phyloP scores from a whole-genome alignment of 371 early-diverging fungal genomes.

The Thermomucor indicae-seudaticae region DNA sequence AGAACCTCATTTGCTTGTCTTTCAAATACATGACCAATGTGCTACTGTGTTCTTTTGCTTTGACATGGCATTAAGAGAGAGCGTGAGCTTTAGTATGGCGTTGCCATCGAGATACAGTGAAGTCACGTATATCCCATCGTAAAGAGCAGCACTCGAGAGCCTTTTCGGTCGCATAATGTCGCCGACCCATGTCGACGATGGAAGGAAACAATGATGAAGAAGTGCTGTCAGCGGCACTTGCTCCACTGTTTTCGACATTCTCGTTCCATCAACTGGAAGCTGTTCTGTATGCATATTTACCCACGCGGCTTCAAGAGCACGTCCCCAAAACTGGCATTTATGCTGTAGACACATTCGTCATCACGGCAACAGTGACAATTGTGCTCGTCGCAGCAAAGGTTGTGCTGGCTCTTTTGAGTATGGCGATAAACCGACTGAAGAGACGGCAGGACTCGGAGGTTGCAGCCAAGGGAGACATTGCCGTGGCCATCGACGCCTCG shows the following conservation, averaged over 20 bases:
- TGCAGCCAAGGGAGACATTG: slow-evolving; percentile 3
- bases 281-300: slow-evolving; percentile 27
- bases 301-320: slow-evolving; percentile 15
- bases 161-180: too few species aligned
- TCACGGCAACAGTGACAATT: slow-evolving; percentile 23
- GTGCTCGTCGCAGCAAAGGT: slow-evolving; percentile 20
- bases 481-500: slow-evolving; percentile 17
- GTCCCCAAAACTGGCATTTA: slow-evolving; percentile 27
- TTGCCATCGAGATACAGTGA: too few species aligned
- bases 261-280: slow-evolving; percentile 26
- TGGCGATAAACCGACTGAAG: not conserved
- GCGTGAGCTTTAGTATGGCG: too few species aligned
- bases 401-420: not conserved
- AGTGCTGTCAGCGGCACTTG: slow-evolving; percentile 10
- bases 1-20: too few species aligned
- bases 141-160: too few species aligned
- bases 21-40: too few species aligned
- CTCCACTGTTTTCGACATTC: slow-evolving; percentile 15
- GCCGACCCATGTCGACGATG: too few species aligned
- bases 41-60: too few species aligned
- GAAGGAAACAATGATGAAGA: too few species aligned
- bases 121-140: too few species aligned
- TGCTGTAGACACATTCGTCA: slow-evolving; percentile 27
- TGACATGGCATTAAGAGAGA: too few species aligned
- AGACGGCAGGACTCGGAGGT: not conserved